phyloP scores from a whole-genome alignment of 805 yeast genomes.

The Tetrapisispora taiwanensis region DNA sequence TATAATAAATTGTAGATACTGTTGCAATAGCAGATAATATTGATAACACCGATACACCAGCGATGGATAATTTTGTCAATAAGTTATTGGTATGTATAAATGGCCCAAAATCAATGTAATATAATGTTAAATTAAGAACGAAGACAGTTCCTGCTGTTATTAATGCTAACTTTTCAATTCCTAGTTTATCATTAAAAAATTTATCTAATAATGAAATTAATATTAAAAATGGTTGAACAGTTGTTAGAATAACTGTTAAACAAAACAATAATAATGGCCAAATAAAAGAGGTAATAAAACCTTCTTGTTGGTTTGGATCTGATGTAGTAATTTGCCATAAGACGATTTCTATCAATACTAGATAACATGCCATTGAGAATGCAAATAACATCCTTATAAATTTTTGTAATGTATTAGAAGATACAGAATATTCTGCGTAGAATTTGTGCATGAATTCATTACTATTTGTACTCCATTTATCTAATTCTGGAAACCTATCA shows the following conservation, averaged over 20 bases:
- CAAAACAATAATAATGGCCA: slow-evolving; percentile 23
- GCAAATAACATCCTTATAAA: slow-evolving; percentile 20
- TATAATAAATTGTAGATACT: slow-evolving; percentile 25
- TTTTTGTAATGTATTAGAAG: slow-evolving; percentile 15
- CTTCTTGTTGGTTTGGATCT: slow-evolving; percentile 11
- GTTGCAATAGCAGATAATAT: slow-evolving; percentile 27
- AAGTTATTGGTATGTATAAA: slow-evolving; percentile 20
- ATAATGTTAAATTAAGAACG: slow-evolving; percentile 7
- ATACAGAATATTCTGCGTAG: slow-evolving; percentile 23
- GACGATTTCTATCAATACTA: slow-evolving; percentile 24
- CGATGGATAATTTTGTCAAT: slow-evolving; percentile 25
- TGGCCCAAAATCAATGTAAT: slow-evolving; percentile 21
- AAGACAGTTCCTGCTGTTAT: slow-evolving; percentile 9
- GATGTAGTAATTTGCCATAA: slow-evolving; percentile 25
- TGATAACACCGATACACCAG: slow-evolving; percentile 28
- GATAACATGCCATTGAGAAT: slow-evolving; percentile 20
- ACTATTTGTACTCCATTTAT: slow-evolving; percentile 8
- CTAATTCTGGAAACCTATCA: slow-evolving; percentile 3
- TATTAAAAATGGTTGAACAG: slow-evolving; percentile 25
- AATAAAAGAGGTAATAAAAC: slow-evolving; percentile 14
- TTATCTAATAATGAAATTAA: slow-evolving; percentile 22
- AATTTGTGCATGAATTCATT: slow-evolving; percentile 20
- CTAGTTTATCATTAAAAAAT: slow-evolving; percentile 22
- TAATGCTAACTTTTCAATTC: slow-evolving; percentile 15
- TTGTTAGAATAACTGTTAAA: slow-evolving; percentile 16